Percentiles rank a stretch among this genome's conserved stretches.
These are phyloP conservation scores for Ophiocordyceps australis DNA, from an alignment of 2,329 filamentous ascomycete species.

Conservation along the genomic window DNA sequence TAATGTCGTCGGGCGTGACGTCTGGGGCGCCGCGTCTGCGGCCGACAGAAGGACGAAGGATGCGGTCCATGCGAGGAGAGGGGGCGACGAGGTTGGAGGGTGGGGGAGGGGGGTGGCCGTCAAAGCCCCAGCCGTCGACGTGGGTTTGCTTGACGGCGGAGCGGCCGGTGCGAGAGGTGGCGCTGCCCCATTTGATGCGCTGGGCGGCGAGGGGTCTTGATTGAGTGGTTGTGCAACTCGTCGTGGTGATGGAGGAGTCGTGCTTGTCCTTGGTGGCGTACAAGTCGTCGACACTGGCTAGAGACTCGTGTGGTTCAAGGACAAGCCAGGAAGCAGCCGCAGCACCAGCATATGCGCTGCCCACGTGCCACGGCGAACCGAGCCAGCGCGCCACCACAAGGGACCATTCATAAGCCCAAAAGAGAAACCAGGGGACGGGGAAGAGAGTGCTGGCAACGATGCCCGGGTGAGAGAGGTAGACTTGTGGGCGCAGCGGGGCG, in stretches of 20 bases:
- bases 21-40: constrained; percentile 40
- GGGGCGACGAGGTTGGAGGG: constrained; percentile 21
- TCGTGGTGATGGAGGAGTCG: too few relatives aligned
- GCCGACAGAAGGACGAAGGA: constrained; percentile 32
- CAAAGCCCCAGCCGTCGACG: constrained; percentile 71
- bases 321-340: constrained; percentile 62
- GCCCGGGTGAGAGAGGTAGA: constrained; percentile 75
- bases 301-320: constrained; percentile 42
- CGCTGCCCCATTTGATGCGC: constrained; percentile 69
- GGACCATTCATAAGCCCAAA: constrained; percentile 46
- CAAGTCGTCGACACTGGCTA: too few relatives aligned
- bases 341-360: constrained; percentile 61
- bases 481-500: constrained; percentile 27
- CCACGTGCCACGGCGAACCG: constrained; percentile 77
- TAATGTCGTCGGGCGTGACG: constrained; percentile 39
- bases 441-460: constrained; percentile 71
- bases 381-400: constrained; percentile 58
- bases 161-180: constrained; percentile 37
- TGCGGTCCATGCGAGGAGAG: constrained; percentile 22
- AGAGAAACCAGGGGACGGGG: constrained; percentile 51
- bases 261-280: too few relatives aligned
- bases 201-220: constrained; percentile 29
- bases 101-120: constrained; percentile 33
- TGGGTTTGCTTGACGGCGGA: constrained; percentile 58
- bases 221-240: too few relatives aligned